phyloP scores from a whole-genome alignment of 83 land plant species.

The Picea engelmannii region DNA sequence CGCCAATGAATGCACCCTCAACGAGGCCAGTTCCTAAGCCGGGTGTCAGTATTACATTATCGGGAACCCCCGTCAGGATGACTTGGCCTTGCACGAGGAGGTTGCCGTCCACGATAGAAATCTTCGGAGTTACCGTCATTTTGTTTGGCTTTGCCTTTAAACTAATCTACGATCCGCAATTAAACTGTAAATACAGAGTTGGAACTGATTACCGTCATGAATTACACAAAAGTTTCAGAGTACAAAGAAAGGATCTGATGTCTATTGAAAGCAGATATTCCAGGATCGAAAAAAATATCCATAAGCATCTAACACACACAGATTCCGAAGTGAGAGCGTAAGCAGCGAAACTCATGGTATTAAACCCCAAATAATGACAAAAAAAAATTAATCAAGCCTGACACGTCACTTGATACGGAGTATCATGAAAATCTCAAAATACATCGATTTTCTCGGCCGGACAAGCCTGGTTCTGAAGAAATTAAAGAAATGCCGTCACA shows the following conservation, averaged over 20 bases:
- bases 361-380: background rate
- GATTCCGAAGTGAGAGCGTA: background rate
- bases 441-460: background rate
- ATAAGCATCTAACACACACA: background rate
- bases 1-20: slow-evolving; percentile 70
- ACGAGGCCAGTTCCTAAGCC: slow-evolving; percentile 55
- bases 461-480: no score
- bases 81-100: slow-evolving; percentile 70
- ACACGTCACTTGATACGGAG: background rate
- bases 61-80: slow-evolving; percentile 67
- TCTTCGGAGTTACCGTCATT: slow-evolving; percentile 74
- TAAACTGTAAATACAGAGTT: background rate
- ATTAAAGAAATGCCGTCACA: no score
- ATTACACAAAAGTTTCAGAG: background rate
- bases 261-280: background rate
- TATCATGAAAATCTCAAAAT: background rate
- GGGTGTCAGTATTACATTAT: slow-evolving; percentile 63
- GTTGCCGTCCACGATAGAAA: slow-evolving; percentile 53
- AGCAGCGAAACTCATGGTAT: background rate
- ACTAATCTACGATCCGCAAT: background rate
- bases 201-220: no score
- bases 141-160: background rate
- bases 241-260: background rate
- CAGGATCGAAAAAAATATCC: background rate
- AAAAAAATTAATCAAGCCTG: background rate